Base-by-base conservation (phyloP, 345 rosid species). In the Aethionema arabicum region DNA sequence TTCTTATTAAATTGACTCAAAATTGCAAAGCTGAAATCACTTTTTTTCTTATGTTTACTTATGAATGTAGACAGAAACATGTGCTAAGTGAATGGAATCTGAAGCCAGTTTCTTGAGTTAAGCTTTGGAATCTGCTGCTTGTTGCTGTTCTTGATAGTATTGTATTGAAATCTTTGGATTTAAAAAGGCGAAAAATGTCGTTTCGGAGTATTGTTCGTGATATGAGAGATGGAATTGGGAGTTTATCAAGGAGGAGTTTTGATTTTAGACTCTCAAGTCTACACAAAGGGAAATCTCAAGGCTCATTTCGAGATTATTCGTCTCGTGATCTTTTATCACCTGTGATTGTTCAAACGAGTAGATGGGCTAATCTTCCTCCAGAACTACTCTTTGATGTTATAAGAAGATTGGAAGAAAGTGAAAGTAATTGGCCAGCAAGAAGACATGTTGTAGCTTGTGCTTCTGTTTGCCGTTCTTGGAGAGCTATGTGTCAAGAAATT, bases 321-420 rank as follows among this genome's bases (percentile, higher is more conserved):
- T 72, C 80, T 60, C 76, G 70, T 44, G 82, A 80, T 37, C 79
- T 76, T 55, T 51, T 71, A 50, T 51, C 70, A 32, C 77, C 75
- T 52, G 43, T 74, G 11, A 77, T 82, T 44, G 48, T 76, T 67
- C 86, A 82, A 67, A 76, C 72, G 30, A 78, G 90, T 41, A 56
- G 80, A 59, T 84, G 90, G 90, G 90, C 86, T 39, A 82, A 80
- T 69, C 90, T 84, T 8, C 90, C 86, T 8, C 82, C 85, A 0
- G 90, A 82, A 71, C 64, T 84, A 4, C 84, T 84, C 32, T 74
- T 59, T 32, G 90, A 84, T 63, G 86, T 84, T 32, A 84, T 84
- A 44, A 82, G 61, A 53, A 78, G 86, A 66, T 64, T 82, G 75
- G 90, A 84, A 16, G 86, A 79, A 70, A 84, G 82, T 47, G 90